Conservation (phyloP, 2,329 filamentous ascomycete species). For the Alternaria gansuensis region DNA sequence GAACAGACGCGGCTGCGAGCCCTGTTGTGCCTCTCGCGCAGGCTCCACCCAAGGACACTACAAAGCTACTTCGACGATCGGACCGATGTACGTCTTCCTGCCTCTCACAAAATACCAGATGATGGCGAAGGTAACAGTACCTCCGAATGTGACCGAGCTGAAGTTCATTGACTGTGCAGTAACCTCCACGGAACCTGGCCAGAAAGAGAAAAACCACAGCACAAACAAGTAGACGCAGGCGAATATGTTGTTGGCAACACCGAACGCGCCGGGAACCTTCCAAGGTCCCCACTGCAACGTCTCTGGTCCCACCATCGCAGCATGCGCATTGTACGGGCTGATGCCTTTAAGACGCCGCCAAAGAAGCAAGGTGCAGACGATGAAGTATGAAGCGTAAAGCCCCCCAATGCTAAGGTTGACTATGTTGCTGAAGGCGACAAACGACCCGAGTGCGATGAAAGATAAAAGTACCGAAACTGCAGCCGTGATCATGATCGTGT, state of each 20-base stretch:
- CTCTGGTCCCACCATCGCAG: slow-evolving; percentile 5
- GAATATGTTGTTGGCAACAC: slow-evolving; percentile 21
- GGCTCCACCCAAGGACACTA: neutral
- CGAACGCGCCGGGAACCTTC: slow-evolving; percentile 10
- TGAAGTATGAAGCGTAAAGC: slow-evolving; percentile 26
- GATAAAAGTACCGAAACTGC: slow-evolving; percentile 19
- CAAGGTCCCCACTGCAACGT: slow-evolving; percentile 10
- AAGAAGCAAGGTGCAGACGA: slow-evolving; percentile 20
- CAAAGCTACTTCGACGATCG: slow-evolving; percentile 23
- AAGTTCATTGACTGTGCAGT: slow-evolving; percentile 30
- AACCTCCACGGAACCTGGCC: slow-evolving; percentile 16
- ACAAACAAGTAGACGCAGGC: slow-evolving; percentile 23
- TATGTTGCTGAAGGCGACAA: slow-evolving; percentile 24
- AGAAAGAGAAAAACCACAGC: slow-evolving; percentile 31
- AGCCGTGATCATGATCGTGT: slow-evolving; percentile 48
- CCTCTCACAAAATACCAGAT: slow-evolving; percentile 22
- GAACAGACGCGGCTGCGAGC: neutral
- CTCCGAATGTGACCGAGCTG: slow-evolving; percentile 28
- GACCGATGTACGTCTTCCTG: slow-evolving; percentile 30
- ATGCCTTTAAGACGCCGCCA: slow-evolving; percentile 17
- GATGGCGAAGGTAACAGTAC: slow-evolving; percentile 20
- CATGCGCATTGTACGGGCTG: neutral
- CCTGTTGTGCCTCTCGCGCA: neutral
- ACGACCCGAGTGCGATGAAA: slow-evolving; percentile 23
- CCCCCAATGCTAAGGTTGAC: slow-evolving; percentile 20